Evolutionary conservation across 1,284 basidiomycete genomes (phyloP), one percentile per base, ranked within the genome.

Genomic region (Athelia psychrophila): DNA sequence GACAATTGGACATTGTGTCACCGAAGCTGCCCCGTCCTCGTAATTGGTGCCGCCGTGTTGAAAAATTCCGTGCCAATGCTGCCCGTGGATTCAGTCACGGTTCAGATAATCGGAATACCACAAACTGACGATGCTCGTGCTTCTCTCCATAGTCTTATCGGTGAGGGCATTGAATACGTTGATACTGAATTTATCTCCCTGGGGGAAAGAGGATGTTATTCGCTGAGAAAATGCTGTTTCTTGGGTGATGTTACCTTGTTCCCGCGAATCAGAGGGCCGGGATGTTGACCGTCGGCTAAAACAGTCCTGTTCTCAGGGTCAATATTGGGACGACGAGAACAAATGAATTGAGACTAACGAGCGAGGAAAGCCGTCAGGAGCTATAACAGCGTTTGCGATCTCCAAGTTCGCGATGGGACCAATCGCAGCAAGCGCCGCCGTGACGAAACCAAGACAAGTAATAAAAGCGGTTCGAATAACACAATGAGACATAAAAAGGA

Each of bases 11-110:
- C 78, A 80, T 54, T 79, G 76, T 36, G 59, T 73, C 2, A 77
- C 71, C 16, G 66, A 69, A 1, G 66, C 58, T 23, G 60, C 59
- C 16, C 75, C 78, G 53, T 79, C 73, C 57, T 50, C 69, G 67
- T 68, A 72, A 61, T 59, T 58, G 44, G 72, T 71, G 13, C 62
- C 53, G 18, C 61, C n/a, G n/a, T n/a, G 51, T 59, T 77, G 75
- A 52, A 72, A 69, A 15, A 79, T 56, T 6, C 77, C 77, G 50
- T 80, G 78, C 76, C 77, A 80, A 55, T 79, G 78, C 77, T 79
- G 53, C 6, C 57, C 54, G 35, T 53, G 47, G 18, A n/a, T n/a
- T n/a, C n/a, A 50, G 51, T 45, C 22, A 16, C n/a, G n/a, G 32
- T 35, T 15, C 35, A 45, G 48, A 51, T 49, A 51, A 47, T 25